phyloP scores from a whole-genome alignment of 228 moss, liverwort and hornwort genomes.

The Sphagnum magellanicum region DNA sequence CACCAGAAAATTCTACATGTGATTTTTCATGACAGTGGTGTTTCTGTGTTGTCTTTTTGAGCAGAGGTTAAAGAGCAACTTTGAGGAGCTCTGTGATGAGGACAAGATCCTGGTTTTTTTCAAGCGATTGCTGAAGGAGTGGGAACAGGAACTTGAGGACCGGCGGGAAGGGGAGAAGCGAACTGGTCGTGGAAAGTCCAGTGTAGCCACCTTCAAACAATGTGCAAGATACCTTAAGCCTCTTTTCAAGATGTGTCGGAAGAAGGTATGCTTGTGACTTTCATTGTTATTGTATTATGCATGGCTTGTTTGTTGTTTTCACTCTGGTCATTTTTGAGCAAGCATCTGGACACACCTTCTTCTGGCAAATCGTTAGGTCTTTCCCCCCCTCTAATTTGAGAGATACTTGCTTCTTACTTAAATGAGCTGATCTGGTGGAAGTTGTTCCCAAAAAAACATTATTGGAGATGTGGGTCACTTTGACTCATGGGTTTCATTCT shows the following conservation, averaged over 20 bases:
- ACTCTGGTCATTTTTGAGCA: too few relatives aligned
- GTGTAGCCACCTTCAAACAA: slow-evolving; percentile 95
- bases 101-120: slow-evolving; percentile 97
- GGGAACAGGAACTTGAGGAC: slow-evolving; percentile 95
- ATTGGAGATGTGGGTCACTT: too few relatives aligned
- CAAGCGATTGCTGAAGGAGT: slow-evolving; percentile 87
- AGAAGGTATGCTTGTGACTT: slow-evolving; percentile 34
- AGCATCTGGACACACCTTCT: too few relatives aligned
- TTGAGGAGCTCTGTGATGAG: slow-evolving; percentile 89
- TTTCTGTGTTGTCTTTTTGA: background rate
- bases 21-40: background rate
- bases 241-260: slow-evolving; percentile 85
- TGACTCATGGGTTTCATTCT: background rate
- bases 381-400: too few relatives aligned
- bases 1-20: too few relatives aligned
- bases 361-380: too few relatives aligned
- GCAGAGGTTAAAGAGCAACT: slow-evolving; percentile 85
- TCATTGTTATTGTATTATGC: too few relatives aligned
- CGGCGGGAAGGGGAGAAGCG: slow-evolving; percentile 75
- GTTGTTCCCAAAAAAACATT: too few relatives aligned
- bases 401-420: too few relatives aligned
- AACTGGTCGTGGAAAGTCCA: slow-evolving; percentile 96
- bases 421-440: too few relatives aligned
- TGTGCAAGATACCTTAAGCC: slow-evolving; percentile 98
- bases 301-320: too few relatives aligned